These are phyloP conservation scores for Penicillium paradoxum DNA, from an alignment of 495 filamentous ascomycete species.

Conservation along the genomic window DNA sequence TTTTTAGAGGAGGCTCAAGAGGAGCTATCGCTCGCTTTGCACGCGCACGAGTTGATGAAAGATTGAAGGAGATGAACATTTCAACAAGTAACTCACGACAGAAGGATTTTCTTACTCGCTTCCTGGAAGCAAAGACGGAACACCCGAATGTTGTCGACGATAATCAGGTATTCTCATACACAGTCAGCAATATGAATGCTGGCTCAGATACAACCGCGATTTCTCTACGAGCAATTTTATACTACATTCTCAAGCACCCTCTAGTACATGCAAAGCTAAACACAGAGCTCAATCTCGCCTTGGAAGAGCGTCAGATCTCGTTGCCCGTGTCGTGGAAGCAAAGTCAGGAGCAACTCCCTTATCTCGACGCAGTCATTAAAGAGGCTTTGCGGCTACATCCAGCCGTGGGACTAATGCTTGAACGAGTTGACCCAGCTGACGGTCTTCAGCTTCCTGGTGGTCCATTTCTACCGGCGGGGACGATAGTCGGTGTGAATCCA, in stretches of 20 bases:
- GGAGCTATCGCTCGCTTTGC: constrained; percentile 29
- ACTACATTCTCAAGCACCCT: constrained; percentile 55
- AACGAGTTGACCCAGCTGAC: constrained; percentile 38
- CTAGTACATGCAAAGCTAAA: constrained; percentile 33
- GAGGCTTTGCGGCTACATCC: constrained; percentile 64
- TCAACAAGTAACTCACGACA: neutral
- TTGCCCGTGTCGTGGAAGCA: constrained; percentile 26
- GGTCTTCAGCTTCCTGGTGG: constrained; percentile 42
- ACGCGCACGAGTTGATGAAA: constrained; percentile 49
- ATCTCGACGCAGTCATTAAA: constrained; percentile 62
- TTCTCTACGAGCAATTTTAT: constrained; percentile 57
- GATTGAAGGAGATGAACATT: constrained; percentile 3
- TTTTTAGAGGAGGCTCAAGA: constrained; percentile 28
- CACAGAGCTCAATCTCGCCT: constrained; percentile 34
- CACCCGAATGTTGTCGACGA: constrained; percentile 46
- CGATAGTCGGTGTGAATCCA: constrained; percentile 52
- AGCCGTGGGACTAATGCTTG: constrained; percentile 51
- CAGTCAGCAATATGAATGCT: constrained; percentile 42
- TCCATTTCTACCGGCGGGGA: constrained; percentile 53
- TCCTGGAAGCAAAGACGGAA: constrained; percentile 31
- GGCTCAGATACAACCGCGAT: constrained; percentile 66
- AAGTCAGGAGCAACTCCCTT: constrained; percentile 47
- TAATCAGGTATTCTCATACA: constrained; percentile 36
- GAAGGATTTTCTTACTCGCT: constrained; percentile 26
- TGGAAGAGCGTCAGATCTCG: constrained; percentile 35